Evolutionary conservation across 148 eudicot genomes (phyloP), one percentile per base, ranked within the genome.

Genomic region (Oxyria digyna): DNA sequence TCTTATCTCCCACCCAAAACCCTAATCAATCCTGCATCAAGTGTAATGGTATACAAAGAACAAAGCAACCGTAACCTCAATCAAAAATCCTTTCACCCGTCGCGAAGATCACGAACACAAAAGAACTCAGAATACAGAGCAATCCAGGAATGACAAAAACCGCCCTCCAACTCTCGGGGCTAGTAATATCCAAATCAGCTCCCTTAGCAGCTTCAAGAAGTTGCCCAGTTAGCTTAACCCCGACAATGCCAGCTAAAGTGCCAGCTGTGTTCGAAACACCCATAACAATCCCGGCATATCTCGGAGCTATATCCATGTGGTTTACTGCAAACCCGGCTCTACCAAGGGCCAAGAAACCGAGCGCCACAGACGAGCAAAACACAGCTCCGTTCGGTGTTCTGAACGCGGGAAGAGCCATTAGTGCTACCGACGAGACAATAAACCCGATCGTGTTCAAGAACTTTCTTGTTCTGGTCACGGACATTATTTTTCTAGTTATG

Each of bases 191-290:
- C 81, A 84, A 77, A 72, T 84, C 59, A 71, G 92, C 86, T 63
- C 71, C 74, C 81, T 82, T 89, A 68, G 97, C 93, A 77, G 97
- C 97, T 75, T 92, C 97, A 2, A 92, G 91, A 73, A 92, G 89
- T 69, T 79, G 85, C 32, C 97, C 97, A 9, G 97, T 92, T 7
- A 92, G 79, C 73, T 83, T 88, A 38, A 89, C 97, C 42, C 97
- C 97, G 54, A 92, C 84, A 42, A 92, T 84, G 21, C 97, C 97
- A 69, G 97, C 97, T 65, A 92, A 77, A 10, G 97, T 92, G 41
- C 97, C 97, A 12, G 97, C 97, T 54, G 97, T 92, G 70, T 92
- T 92, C 3, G 97, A 92, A 68, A 92, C 90, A 70, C 97, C 97
- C 96, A 92, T 92, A 13, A 92, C 91, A 42, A 92, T 92, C 17